phyloP scores from a whole-genome alignment of 495 filamentous ascomycete species.

The Podospora conica region DNA sequence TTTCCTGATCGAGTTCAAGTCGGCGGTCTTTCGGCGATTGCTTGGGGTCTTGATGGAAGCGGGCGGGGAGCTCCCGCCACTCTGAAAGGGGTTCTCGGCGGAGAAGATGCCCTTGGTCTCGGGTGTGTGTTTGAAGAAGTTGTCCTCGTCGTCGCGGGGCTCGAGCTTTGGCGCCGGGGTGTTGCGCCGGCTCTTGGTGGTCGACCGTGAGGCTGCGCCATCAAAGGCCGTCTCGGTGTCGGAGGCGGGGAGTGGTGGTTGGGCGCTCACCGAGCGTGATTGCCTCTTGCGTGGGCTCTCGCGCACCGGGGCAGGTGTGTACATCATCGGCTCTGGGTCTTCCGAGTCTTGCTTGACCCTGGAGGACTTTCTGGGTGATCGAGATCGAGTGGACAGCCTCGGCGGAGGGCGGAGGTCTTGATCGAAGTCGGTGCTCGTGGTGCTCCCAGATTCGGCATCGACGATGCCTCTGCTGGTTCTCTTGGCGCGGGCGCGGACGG shows the following conservation, averaged over 20 bases:
- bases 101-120: conserved; percentile 62
- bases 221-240: conserved; percentile 49
- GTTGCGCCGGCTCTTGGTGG: conserved; percentile 24
- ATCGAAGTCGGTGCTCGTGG: conserved; percentile 37
- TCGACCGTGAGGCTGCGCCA: conserved; percentile 22
- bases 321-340: conserved; percentile 38
- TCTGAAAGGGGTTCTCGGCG: conserved; percentile 92
- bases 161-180: conserved; percentile 44
- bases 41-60: conserved; percentile 34
- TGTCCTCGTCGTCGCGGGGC: conserved; percentile 28
- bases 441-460: conserved; percentile 56
- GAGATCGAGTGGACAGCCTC: conserved; percentile 32
- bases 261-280: conserved; percentile 42
- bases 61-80: conserved; percentile 50
- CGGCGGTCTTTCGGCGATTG: conserved; percentile 35
- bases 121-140: conserved; percentile 38
- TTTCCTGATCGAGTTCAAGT: conserved; percentile 16
- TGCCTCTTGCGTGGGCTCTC: conserved; percentile 47
- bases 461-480: conserved; percentile 80
- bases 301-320: conserved; percentile 21
- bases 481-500: conserved; percentile 66
- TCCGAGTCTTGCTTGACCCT: conserved; percentile 41
- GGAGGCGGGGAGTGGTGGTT: conserved; percentile 32
- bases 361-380: conserved; percentile 43
- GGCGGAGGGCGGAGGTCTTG: conserved; percentile 41